phyloP scores from a whole-genome alignment of 345 rosid genomes.

The Eucalyptus coolabah region DNA sequence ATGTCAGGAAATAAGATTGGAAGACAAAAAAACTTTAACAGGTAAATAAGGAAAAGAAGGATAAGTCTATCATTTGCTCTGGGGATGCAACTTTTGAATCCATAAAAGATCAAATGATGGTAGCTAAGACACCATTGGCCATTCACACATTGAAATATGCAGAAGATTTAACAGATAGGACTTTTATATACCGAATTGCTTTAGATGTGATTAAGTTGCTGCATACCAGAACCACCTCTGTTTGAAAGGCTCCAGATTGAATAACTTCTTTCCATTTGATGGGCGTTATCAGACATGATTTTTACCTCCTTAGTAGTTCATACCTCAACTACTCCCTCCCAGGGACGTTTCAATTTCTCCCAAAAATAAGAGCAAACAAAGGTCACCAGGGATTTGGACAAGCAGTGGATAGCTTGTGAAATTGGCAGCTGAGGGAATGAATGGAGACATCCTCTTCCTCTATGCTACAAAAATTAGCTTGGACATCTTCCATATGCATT shows the following conservation, averaged over 20 bases:
- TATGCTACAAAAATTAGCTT: not conserved
- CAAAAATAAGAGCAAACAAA: not conserved
- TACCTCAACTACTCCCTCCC: not conserved
- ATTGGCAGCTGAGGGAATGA: not conserved
- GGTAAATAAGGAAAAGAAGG: not conserved
- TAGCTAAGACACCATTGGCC: not conserved
- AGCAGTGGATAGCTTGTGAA: not conserved
- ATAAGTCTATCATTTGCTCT: not conserved
- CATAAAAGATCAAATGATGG: not conserved
- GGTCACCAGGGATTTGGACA: not conserved
- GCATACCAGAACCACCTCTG: constrained; percentile 59
- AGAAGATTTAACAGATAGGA: not conserved
- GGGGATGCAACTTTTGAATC: not conserved
- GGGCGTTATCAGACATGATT: constrained; percentile 61
- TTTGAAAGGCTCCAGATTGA: constrained; percentile 51
- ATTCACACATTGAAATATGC: not conserved
- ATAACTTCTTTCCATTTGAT: constrained; percentile 65
- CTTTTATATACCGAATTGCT: not conserved
- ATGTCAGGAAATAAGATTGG: not conserved
- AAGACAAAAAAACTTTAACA: not conserved
- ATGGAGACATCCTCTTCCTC: not conserved
- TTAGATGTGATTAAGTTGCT: not conserved
- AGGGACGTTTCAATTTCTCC: constrained; percentile 2
- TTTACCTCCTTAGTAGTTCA: not conserved
- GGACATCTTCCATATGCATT: not conserved